Percentiles rank a stretch among this genome's conserved stretches.
Evolutionary conservation across 1,284 basidiomycete genomes (phyloP).

Genomic region (Sanghuangporus baumii): DNA sequence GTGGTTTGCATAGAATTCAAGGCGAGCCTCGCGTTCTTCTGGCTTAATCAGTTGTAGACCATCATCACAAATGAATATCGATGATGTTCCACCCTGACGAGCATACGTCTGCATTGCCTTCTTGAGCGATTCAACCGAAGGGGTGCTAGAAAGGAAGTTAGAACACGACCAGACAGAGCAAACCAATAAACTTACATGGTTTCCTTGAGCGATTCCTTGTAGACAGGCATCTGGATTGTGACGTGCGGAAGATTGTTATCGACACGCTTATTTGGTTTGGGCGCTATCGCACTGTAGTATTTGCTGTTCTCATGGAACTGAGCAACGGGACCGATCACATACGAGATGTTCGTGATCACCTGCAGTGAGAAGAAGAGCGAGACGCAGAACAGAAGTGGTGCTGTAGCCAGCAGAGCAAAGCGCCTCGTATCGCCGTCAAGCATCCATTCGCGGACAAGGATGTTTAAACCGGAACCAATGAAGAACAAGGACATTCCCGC

Average conservation of each 20-base stretch:
- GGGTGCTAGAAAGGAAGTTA: constrained; percentile 37
- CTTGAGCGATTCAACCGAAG: constrained; percentile 77
- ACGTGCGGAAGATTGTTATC: constrained; percentile 64
- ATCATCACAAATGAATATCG: constrained; percentile 75
- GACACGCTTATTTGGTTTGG: constrained; percentile 54
- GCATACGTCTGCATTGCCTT: constrained; percentile 85
- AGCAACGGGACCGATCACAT: constrained; percentile 67
- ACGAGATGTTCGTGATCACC: constrained; percentile 55
- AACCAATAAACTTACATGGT: constrained; percentile 50
- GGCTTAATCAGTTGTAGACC: constrained; percentile 59
- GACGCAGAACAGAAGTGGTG: constrained; percentile 69
- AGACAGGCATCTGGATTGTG: constrained; percentile 76
- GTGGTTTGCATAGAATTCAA: constrained; percentile 73
- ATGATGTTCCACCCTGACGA: constrained; percentile 72
- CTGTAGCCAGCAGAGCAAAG: constrained; percentile 56
- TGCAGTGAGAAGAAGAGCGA: constrained; percentile 64
- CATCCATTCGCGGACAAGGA: constrained; percentile 59
- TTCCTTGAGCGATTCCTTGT: constrained; percentile 67
- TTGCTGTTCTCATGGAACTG: constrained; percentile 71
- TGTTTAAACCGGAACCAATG: constrained; percentile 49
- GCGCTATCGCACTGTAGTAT: constrained; percentile 62
- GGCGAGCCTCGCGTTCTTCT: constrained; percentile 59
- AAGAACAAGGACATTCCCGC: constrained; percentile 61
- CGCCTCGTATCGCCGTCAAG: constrained; percentile 61
- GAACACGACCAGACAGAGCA: not conserved